Evolutionary conservation across 352 stramenopile species (phyloP).

Genomic region (Phytophthora sp.): DNA sequence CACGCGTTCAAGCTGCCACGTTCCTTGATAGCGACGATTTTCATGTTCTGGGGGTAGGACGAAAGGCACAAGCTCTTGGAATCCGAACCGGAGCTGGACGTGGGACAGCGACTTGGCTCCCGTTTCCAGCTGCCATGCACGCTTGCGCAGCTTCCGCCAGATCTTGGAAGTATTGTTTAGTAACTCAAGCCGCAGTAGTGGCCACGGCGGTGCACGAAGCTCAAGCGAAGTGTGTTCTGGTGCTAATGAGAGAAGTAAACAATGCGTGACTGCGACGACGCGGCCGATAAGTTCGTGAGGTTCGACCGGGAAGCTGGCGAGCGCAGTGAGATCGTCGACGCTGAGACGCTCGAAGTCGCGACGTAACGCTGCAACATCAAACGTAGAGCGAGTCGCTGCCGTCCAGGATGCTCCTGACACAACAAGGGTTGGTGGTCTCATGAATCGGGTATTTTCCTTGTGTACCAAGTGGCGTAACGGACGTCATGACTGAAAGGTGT

Average conservation of each 20-base stretch:
- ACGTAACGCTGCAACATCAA: conserved; percentile 29
- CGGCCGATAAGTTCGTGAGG: conserved; percentile 52
- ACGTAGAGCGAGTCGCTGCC: conserved; percentile 5
- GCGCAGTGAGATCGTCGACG: conserved; percentile 47
- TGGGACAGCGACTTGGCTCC: conserved; percentile 25
- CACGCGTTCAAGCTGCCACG: conserved; percentile 25
- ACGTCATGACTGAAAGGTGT: background rate
- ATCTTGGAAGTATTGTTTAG: conserved; percentile 37
- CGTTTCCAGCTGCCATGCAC: conserved; percentile 41
- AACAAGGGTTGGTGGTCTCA: conserved; percentile 2
- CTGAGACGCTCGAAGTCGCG: conserved; percentile 38
- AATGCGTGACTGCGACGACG: conserved; percentile 44
- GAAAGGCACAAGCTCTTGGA: conserved; percentile 33
- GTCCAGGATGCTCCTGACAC: background rate
- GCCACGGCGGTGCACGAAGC: conserved; percentile 47
- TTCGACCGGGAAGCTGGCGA: conserved; percentile 48
- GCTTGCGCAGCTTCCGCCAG: conserved; percentile 49
- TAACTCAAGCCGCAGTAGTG: conserved; percentile 61
- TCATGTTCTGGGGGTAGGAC: conserved; percentile 10
- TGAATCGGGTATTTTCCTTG: too few species aligned
- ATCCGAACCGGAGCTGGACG: conserved; percentile 50
- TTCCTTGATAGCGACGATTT: background rate
- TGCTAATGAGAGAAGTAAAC: conserved; percentile 51
- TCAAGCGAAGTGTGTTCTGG: conserved; percentile 31
- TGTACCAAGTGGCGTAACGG: conserved; percentile 14